A percentile compares a stretch with the other conserved stretches of the same genome.
phyloP scores from a whole-genome alignment of 179 eudicot genomes.

The Patellifolia procumbens region DNA sequence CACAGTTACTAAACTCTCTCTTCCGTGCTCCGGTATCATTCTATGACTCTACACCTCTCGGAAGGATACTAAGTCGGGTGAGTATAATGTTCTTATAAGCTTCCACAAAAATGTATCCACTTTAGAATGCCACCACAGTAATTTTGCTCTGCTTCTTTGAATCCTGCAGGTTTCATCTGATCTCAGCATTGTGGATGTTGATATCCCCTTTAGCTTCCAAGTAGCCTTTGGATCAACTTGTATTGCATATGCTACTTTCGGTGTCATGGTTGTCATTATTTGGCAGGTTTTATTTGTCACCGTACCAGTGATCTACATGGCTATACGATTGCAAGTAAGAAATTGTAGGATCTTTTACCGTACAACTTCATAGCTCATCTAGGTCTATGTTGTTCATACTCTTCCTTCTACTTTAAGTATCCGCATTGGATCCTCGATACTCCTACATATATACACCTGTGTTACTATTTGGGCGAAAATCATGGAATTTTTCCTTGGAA shows the following conservation, averaged over 20 bases:
- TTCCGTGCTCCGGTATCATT: constrained; percentile 80
- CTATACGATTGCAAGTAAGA: constrained; percentile 63
- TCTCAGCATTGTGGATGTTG: constrained; percentile 76
- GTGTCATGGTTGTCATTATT: constrained; percentile 60
- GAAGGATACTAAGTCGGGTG: constrained; percentile 73
- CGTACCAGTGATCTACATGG: constrained; percentile 55
- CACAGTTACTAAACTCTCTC: constrained; percentile 62
- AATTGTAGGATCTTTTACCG: not conserved
- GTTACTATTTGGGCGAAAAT: too few relatives aligned
- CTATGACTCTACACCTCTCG: constrained; percentile 76
- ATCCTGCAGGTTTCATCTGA: constrained; percentile 67
- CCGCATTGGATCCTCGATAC: too few relatives aligned
- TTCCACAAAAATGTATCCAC: not conserved
- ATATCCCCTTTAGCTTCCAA: constrained; percentile 52
- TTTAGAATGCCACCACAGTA: not conserved
- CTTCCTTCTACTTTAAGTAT: too few relatives aligned
- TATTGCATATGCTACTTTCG: constrained; percentile 47
- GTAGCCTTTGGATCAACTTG: constrained; percentile 50
- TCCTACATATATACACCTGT: too few relatives aligned
- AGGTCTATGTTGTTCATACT: not conserved
- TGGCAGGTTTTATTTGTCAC: constrained; percentile 81
- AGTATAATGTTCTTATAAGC: not conserved
- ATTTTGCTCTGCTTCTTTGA: not conserved
- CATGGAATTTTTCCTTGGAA: too few relatives aligned
- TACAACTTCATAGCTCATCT: not conserved